Evolutionary conservation across 2,329 filamentous ascomycete species (phyloP), one percentile per base, ranked within the genome.

Genomic region (Neonectria coccinea): DNA sequence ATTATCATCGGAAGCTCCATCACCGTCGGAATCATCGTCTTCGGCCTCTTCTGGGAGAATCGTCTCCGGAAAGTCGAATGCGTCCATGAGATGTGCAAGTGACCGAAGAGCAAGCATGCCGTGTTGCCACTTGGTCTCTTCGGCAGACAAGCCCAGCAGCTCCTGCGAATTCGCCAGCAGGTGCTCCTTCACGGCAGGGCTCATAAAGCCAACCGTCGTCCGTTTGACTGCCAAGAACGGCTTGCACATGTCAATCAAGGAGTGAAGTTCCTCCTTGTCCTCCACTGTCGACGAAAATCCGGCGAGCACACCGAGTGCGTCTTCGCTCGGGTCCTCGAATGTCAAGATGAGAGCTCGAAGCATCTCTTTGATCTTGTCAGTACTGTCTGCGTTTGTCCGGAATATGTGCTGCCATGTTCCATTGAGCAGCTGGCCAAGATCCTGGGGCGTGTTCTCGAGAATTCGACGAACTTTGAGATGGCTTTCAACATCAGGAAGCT

Each of bases 351-450:
- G 70, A 0, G 79, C 75, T n/a, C 80, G 75, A 4, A 82, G 64
- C 71, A 82, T 77, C 64, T 82, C 80, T 63, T 79, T 80, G 39
- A 82, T 79, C 47, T 79, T 78, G n/a, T 79, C 79, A 1, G 72
- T 67, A 5, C 78, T 70, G 1, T 67, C 63, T 12, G 74, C 72
- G 25, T 77, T 79, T 0, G 73, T 67, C 14, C 68, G 68, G 52
- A 82, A 80, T 0, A 81, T 73, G 31, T 78, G 75, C 2, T 68
- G 63, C 80, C 80, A 82, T 1, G 80, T 76, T 20, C 75, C 73
- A 18, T 75, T 79, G 1, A 82, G 74, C 1, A 82, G 73, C 0
- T 72, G 73, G 10, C 74, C 74, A 0, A 82, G 66, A 47, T 81
- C 79, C 56, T 82, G 79, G 0, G 80, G 80, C 47, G 80, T 76